Evolutionary conservation across 768 basidiomycete species (phyloP).

Genomic region (Mycena polygramma): DNA sequence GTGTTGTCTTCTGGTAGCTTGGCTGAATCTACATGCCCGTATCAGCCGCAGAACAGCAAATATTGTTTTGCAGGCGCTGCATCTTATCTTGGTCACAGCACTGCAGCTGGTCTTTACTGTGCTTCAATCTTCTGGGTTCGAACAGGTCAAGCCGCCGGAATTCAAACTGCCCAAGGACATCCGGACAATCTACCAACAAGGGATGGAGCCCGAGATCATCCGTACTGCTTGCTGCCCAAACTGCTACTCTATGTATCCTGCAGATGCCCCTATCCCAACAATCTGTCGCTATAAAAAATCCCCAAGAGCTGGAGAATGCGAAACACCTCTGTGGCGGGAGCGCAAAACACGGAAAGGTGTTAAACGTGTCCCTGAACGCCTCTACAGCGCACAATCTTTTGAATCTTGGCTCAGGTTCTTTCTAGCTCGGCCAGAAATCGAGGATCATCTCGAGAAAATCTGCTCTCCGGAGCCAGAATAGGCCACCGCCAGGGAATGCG

Average conservation of each 20-base stretch:
- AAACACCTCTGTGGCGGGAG: too few relatives aligned
- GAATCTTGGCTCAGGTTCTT: slow-evolving; percentile 19
- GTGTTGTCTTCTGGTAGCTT: not conserved
- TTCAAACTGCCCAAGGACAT: slow-evolving; percentile 41
- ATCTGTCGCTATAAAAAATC: not conserved
- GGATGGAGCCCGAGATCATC: slow-evolving; percentile 42
- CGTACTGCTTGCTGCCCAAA: slow-evolving; percentile 36
- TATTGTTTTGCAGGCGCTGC: not conserved
- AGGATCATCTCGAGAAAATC: slow-evolving; percentile 8
- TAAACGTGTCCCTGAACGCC: not conserved
- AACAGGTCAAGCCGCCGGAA: not conserved
- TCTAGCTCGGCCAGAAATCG: not conserved
- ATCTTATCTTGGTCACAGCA: not conserved
- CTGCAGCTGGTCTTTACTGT: not conserved
- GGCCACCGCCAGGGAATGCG: not conserved
- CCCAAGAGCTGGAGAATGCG: too few relatives aligned
- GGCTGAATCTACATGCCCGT: not conserved
- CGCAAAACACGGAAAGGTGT: not conserved
- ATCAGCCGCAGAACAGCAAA: not conserved
- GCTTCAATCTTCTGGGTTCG: not conserved
- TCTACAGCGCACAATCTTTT: slow-evolving; percentile 9
- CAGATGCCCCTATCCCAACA: not conserved
- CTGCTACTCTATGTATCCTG: not conserved
- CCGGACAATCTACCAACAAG: slow-evolving; percentile 37
- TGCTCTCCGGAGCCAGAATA: not conserved